These are phyloP conservation scores for Naganishia sp. DNA, from an alignment of 1,284 basidiomycete species.

Conservation along the genomic window DNA sequence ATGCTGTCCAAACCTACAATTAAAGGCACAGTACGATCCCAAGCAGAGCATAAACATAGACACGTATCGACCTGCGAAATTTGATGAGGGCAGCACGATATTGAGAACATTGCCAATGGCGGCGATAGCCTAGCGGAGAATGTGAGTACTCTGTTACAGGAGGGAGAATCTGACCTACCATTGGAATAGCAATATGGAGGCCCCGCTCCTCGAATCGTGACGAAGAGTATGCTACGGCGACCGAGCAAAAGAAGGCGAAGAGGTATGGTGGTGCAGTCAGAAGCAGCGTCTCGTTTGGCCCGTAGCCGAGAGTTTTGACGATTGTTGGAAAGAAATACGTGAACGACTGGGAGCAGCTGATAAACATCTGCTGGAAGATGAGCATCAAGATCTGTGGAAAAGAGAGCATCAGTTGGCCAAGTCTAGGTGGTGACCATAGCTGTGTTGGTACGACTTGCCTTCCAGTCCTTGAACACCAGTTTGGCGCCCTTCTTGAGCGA, in stretches of 20 bases:
- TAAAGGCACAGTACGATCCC: slow-evolving; percentile 33
- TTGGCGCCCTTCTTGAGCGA: slow-evolving; percentile 27
- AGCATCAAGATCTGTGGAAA: slow-evolving; percentile 39
- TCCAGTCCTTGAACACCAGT: slow-evolving; percentile 44
- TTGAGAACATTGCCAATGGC: slow-evolving; percentile 27
- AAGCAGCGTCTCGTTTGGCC: slow-evolving; percentile 42
- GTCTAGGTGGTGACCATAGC: background rate
- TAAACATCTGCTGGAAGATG: slow-evolving; percentile 37
- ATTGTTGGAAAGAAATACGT: slow-evolving; percentile 33
- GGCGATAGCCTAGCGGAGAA: slow-evolving; percentile 1
- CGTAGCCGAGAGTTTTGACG: slow-evolving; percentile 42
- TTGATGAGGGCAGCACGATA: slow-evolving; percentile 17
- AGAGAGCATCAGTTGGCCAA: background rate
- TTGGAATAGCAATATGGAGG: slow-evolving; percentile 36
- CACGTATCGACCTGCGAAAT: slow-evolving; percentile 31
- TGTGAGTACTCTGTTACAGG: background rate
- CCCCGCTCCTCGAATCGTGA: slow-evolving; percentile 19
- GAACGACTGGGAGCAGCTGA: slow-evolving; percentile 27
- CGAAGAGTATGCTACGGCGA: slow-evolving; percentile 30
- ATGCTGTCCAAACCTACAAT: background rate
- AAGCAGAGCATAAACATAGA: slow-evolving; percentile 32
- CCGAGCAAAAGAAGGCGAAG: slow-evolving; percentile 39
- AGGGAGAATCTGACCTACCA: background rate
- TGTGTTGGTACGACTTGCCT: slow-evolving; percentile 31
- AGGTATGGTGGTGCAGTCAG: slow-evolving; percentile 43